These are phyloP conservation scores for Spizellomyces punctatus DNA, from an alignment of 192 early-diverging fungal genomes.

Conservation along the genomic window DNA sequence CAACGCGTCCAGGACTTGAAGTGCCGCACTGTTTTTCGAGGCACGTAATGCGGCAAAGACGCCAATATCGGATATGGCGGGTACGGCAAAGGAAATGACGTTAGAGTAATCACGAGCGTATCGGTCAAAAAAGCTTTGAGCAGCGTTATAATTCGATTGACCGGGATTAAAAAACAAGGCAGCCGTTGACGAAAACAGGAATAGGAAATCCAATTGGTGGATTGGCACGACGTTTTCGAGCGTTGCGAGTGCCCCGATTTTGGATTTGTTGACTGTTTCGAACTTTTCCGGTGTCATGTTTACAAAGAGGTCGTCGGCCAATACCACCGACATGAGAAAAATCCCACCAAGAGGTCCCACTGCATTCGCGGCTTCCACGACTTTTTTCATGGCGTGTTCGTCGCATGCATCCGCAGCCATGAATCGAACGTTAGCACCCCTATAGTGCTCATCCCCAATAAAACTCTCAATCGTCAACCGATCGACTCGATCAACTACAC, in stretches of 20 bases:
- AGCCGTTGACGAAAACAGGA: background rate
- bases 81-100: too few species aligned
- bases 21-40: too few species aligned
- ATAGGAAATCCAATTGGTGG: background rate
- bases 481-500: slow-evolving; percentile 1
- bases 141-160: background rate
- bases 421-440: background rate
- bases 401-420: slow-evolving; percentile 24
- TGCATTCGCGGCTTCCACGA: slow-evolving; percentile 1
- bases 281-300: slow-evolving; percentile 16
- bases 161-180: background rate
- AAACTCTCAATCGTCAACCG: background rate
- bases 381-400: slow-evolving; percentile 3
- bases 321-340: slow-evolving; percentile 30
- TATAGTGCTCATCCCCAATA: background rate
- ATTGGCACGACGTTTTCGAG: background rate
- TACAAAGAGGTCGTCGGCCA: slow-evolving; percentile 20
- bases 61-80: too few species aligned
- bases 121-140: too few species aligned
- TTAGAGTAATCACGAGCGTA: too few species aligned
- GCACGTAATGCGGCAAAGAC: too few species aligned
- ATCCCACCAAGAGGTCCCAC: slow-evolving; percentile 29
- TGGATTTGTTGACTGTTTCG: slow-evolving; percentile 16
- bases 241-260: slow-evolving; percentile 17
- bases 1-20: too few species aligned